A percentile compares a stretch with the other conserved stretches of the same genome.
These are phyloP conservation scores for Penicillium aurantiogriseum DNA, from an alignment of 2,329 filamentous ascomycete genomes.

Conservation along the genomic window DNA sequence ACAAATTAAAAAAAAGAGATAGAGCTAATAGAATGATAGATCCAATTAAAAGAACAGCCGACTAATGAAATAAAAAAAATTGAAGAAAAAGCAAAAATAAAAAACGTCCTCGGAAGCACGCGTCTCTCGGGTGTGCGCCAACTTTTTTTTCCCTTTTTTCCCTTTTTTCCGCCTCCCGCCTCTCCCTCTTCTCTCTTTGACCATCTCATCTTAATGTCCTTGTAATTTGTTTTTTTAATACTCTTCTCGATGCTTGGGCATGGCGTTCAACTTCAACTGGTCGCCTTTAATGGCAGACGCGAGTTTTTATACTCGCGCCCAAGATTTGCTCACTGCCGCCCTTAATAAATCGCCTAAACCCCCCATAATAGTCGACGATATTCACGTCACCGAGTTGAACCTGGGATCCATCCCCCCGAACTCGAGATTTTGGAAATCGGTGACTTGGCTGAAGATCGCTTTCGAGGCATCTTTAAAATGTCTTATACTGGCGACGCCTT, in stretches of 20 bases:
- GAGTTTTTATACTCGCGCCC: constrained; percentile 81
- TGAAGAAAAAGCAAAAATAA: neutral
- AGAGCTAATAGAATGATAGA: neutral
- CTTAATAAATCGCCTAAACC: constrained; percentile 98
- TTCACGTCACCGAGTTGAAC: constrained; percentile 96
- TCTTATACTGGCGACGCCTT: constrained; percentile 95
- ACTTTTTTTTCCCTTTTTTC: constrained; percentile 3
- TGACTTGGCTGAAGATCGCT: constrained; percentile 93
- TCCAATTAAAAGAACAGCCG: neutral
- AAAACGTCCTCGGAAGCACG: neutral
- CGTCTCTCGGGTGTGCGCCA: constrained; percentile 2
- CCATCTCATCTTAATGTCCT: constrained; percentile 5
- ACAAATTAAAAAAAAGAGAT: neutral
- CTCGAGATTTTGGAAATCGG: constrained; percentile 97
- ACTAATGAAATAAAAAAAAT: neutral
- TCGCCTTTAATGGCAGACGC: constrained; percentile 96
- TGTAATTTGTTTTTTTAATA: constrained; percentile 1
- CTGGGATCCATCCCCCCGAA: constrained; percentile 92
- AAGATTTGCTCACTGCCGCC: constrained; percentile 89
- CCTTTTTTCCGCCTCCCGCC: constrained; percentile 9
- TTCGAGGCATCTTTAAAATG: constrained; percentile 99
- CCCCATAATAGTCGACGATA: constrained; percentile 98
- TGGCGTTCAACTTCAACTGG: constrained; percentile 99
- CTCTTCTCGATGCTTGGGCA: constrained; percentile 47
- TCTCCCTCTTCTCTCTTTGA: neutral